Conservation (phyloP, 495 filamentous ascomycete genomes). For the Tuber borchii region DNA sequence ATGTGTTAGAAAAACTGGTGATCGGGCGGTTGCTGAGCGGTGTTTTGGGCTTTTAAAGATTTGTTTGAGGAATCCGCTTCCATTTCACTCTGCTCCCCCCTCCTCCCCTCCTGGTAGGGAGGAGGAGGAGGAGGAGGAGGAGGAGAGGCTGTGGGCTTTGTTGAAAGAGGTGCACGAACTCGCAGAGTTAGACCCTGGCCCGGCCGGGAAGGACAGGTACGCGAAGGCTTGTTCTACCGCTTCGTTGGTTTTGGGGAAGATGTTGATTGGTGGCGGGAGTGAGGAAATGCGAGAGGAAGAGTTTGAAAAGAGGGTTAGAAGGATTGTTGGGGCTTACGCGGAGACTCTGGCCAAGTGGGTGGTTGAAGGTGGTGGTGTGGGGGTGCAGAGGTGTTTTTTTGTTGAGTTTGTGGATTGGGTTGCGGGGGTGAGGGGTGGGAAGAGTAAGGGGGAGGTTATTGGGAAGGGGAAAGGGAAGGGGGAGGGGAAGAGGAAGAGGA, state of each 20-base stretch:
- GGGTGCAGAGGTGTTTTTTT: slow-evolving; percentile 58
- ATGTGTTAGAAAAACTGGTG: slow-evolving; percentile 54
- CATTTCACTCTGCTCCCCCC: slow-evolving; percentile 44
- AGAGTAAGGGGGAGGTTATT: neutral
- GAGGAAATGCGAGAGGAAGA: slow-evolving; percentile 11
- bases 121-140: slow-evolving; percentile 32
- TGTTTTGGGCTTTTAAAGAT: slow-evolving; percentile 66
- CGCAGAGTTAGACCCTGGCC: slow-evolving; percentile 55
- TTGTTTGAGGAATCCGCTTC: slow-evolving; percentile 41
- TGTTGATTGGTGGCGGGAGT: slow-evolving; percentile 48
- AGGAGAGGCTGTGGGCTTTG: slow-evolving; percentile 50
- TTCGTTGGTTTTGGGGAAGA: slow-evolving; percentile 57
- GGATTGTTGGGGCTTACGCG: slow-evolving; percentile 54
- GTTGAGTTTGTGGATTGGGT: slow-evolving; percentile 63
- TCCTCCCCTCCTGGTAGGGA: slow-evolving; percentile 32
- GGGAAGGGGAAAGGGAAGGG: neutral
- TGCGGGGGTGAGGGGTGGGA: slow-evolving; percentile 18
- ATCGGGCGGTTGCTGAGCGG: slow-evolving; percentile 63
- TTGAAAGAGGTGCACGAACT: slow-evolving; percentile 65
- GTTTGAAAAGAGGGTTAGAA: slow-evolving; percentile 41
- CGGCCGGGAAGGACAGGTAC: slow-evolving; percentile 47
- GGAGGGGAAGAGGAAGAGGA: neutral
- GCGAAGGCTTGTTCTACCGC: slow-evolving; percentile 56
- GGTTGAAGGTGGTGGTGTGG: slow-evolving; percentile 49
- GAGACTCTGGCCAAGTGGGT: slow-evolving; percentile 53